Base-by-base conservation (phyloP, 1,284 basidiomycete genomes). In the Anthracocystis setariae region DNA sequence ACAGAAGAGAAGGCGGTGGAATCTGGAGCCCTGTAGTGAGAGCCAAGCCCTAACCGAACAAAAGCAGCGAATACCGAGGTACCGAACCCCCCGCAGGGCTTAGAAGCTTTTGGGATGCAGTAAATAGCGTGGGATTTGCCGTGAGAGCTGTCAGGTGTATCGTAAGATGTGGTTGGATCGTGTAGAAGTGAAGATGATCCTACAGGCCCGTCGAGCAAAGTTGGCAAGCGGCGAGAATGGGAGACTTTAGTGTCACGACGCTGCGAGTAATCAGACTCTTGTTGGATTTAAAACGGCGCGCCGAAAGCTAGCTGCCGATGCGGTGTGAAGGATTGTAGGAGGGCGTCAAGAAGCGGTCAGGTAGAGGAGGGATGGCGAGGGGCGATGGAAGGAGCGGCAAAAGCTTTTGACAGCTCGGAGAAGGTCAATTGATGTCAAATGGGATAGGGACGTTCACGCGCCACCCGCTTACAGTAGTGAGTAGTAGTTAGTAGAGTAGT, bases 251-350 rank as follows among this genome's bases (percentile, higher is more conserved):
- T 12, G 29, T 15, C 17, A 17, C 13, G 15, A 37, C 29, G 29
- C 35, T 37, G n/a, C 13, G 15, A 37, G 35, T 17, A 37, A 9
- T n/a, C 8, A n/a, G n/a, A 13, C 13, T 7, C 5, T 37, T 17
- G 8, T n/a, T 37, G 35, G 8, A 8, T 7, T n/a, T 13, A 17
- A 15, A 5, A 5, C 17, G 35, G 8, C n/a, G 35, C 8, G 35
- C 35, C n/a, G n/a, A 13, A 15, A 17, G 23, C n/a, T 33, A 21
- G 20, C 15, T 25, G 51, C 12, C 25, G 43, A 42, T 33, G 29
- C 29, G 29, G 29, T 29, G 20, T 44, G 44, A 43, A n/a, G 53
- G n/a, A n/a, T 48, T 33, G 45, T 51, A 63, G 53, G 60, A 52
- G 44, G 23, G 45, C 52, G 53, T 9, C 13, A 12, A 38, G 32